These are phyloP conservation scores for Primulina huaijiensis DNA, from an alignment of 257 asterid genomes.

Conservation along the genomic window DNA sequence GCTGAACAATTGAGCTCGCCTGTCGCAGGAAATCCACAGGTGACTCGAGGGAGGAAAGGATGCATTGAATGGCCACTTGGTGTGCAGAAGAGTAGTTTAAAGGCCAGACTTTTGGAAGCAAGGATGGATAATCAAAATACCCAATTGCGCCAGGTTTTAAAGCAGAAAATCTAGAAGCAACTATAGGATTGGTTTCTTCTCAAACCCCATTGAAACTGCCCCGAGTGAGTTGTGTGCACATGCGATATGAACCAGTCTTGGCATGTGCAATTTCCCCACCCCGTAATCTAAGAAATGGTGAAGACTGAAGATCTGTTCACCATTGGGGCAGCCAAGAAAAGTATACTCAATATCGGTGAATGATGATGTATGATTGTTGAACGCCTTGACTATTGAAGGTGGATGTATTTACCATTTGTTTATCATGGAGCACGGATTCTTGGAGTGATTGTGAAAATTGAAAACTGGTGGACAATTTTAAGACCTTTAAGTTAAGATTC, in stretches of 20 bases:
- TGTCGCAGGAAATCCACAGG: constrained; percentile 41
- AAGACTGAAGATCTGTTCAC: background rate
- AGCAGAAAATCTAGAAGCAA: constrained; percentile 53
- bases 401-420: background rate
- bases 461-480: too few relatives aligned
- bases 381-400: background rate
- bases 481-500: too few relatives aligned
- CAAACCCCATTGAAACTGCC: background rate
- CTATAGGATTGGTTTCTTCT: background rate
- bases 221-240: background rate
- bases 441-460: too few relatives aligned
- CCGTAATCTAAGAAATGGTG: background rate
- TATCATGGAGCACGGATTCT: too few relatives aligned
- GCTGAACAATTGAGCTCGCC: constrained; percentile 47
- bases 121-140: constrained; percentile 53
- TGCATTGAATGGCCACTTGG: constrained; percentile 64
- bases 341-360: background rate
- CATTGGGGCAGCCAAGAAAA: background rate
- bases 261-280: background rate
- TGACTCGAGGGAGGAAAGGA: constrained; percentile 50
- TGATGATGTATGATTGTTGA: background rate
- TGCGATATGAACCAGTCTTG: background rate
- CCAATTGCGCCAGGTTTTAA: constrained; percentile 63
- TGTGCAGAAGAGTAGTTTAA: constrained; percentile 52
- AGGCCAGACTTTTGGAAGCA: constrained; percentile 61